Evolutionary conservation across 208 protist species (phyloP), one percentile per base, ranked within the genome.

Genomic region (Trypanosoma vivax): DNA sequence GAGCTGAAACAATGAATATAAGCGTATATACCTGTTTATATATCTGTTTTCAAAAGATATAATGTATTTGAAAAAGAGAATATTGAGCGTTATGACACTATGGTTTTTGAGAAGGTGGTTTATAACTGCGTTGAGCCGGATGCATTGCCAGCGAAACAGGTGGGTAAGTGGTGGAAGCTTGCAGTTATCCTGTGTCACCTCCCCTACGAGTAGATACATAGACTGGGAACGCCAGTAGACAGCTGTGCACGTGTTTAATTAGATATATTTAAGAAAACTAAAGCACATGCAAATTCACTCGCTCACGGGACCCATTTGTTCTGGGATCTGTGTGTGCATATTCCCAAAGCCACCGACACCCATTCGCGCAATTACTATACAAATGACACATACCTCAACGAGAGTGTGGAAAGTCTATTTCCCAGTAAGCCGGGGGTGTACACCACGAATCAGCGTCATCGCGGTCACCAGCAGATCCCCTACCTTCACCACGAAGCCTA

Each of bases 341-440:
- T n/a, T n/a, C n/a, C n/a, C n/a, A n/a, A n/a, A 37, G 7, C 33
- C 33, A 37, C 13, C 7, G 33, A 37, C 33, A 37, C 7, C 33
- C 13, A 7, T 45, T 45, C 40, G 18, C n/a, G 18, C 9, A 45
- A 45, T 37, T 28, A 7, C 24, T 6, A 14, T 5, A 40, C 10
- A 24, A 7, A 21, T 27, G 11, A 21, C 16, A 50, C 42, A 6
- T 60, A 7, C 42, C 42, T 27, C 28, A 34, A 29, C 16, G 33
- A 1, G 24, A 40, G 29, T 33, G 63, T 35, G 71, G 59, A 38
- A 91, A 88, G 5, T 33, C 47, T 29, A 83, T 86, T 39, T 87
- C 79, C 83, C 83, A 91, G 55, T 79, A 91, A 39, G 73, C 50
- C 11, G 68, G 49, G 5, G 83, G 83, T 7, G 83, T 91, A 40